phyloP scores from a whole-genome alignment of 192 early-diverging fungal genomes.

The Coemansia sp. region DNA sequence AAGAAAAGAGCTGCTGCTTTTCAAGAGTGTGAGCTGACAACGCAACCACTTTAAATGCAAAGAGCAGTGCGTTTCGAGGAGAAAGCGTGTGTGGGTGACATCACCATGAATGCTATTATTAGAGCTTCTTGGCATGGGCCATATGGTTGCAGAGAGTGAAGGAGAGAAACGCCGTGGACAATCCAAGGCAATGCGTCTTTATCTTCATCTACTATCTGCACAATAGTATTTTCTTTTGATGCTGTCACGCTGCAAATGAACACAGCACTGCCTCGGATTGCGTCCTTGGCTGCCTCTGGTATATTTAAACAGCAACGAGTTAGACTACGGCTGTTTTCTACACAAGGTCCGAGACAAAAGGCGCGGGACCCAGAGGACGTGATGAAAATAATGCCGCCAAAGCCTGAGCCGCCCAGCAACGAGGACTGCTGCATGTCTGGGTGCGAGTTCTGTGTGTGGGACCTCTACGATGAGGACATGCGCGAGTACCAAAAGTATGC shows the following conservation, averaged over 20 bases:
- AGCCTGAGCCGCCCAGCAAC: slow-evolving; percentile 50
- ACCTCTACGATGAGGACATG: slow-evolving; percentile 57
- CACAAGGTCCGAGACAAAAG: not conserved
- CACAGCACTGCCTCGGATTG: slow-evolving; percentile 1
- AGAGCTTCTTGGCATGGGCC: no score
- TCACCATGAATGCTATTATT: no score
- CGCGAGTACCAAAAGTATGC: slow-evolving; percentile 52
- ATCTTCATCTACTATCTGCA: not conserved
- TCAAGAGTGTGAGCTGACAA: no score
- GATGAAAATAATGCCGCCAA: slow-evolving; percentile 45
- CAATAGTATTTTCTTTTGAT: not conserved
- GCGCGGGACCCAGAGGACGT: slow-evolving; percentile 26
- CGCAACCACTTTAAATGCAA: no score
- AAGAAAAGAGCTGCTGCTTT: no score
- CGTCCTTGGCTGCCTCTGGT: not conserved
- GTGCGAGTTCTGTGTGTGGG: slow-evolving; percentile 58
- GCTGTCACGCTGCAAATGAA: not conserved
- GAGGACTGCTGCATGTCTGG: slow-evolving; percentile 51
- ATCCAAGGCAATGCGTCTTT: no score
- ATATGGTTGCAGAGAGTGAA: no score
- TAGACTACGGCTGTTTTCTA: slow-evolving; percentile 8
- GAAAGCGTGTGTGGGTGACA: no score
- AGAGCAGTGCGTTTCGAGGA: no score
- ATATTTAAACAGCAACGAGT: not conserved
- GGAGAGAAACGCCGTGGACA: no score